Conservation (phyloP, 1,139 yeast species). For the Diutina ranongensis region DNA sequence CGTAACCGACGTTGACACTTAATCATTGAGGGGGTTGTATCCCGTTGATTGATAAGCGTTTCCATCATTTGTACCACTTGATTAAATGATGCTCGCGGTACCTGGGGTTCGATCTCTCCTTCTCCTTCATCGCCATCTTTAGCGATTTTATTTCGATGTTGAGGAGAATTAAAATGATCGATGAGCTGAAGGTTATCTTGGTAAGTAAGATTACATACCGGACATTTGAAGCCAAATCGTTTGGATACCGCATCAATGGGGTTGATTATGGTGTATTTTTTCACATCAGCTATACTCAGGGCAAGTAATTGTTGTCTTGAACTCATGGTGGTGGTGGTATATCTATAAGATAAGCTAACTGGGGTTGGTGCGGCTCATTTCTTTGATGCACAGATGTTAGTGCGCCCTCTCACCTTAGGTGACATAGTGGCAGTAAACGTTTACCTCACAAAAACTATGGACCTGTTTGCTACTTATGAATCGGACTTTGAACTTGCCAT, state of each 20-base stretch:
- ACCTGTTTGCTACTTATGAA: conserved; percentile 54
- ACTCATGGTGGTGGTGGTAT: background rate
- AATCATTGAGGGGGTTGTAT: background rate
- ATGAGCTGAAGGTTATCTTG: conserved; percentile 72
- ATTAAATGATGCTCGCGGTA: conserved; percentile 21
- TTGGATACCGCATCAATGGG: conserved; percentile 30
- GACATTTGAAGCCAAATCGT: conserved; percentile 76
- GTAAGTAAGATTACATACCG: conserved; percentile 65
- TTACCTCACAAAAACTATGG: too few relatives aligned
- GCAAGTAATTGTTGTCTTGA: conserved; percentile 14
- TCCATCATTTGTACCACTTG: conserved; percentile 26
- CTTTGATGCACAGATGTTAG: background rate
- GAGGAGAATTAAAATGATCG: conserved; percentile 73
- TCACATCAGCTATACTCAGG: conserved; percentile 24
- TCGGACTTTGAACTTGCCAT: conserved; percentile 63
- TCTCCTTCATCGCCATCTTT: conserved; percentile 13
- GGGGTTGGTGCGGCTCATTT: too few relatives aligned
- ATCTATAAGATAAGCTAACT: too few relatives aligned
- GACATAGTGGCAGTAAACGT: too few relatives aligned
- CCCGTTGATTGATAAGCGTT: conserved; percentile 11
- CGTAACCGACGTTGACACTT: background rate
- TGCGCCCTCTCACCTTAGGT: background rate
- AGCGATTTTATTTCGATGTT: conserved; percentile 30
- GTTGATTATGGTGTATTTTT: conserved; percentile 23
- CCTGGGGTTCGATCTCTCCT: conserved; percentile 21